Evolutionary conservation across 1,139 yeast genomes (phyloP).

Genomic region (Pneumocystis murina): DNA sequence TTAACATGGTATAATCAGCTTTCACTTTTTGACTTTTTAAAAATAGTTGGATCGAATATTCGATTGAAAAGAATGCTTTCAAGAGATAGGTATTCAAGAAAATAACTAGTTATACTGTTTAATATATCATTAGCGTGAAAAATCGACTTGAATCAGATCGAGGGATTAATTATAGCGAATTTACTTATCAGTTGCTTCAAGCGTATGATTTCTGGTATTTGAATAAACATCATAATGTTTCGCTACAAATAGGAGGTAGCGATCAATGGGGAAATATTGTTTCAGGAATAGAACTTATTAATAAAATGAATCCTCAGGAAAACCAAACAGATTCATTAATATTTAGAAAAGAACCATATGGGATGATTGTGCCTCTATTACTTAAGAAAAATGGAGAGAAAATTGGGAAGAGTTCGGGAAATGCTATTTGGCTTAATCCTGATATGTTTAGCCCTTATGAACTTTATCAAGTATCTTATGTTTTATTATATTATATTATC

Average conservation of each 20-base stretch:
- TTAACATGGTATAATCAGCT: constrained; percentile 75
- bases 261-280: constrained; percentile 98
- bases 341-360: constrained; percentile 33
- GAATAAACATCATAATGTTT: constrained; percentile 43
- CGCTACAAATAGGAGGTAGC: constrained; percentile 76
- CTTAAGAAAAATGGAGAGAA: constrained; percentile 85
- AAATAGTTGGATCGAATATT: constrained; percentile 62
- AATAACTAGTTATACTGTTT: background rate
- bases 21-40: constrained; percentile 60
- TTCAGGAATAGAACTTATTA: constrained; percentile 82
- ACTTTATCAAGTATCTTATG: constrained; percentile 44
- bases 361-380: constrained; percentile 77
- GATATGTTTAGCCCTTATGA: constrained; percentile 63
- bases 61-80: constrained; percentile 78
- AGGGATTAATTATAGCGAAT: constrained; percentile 88
- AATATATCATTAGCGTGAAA: constrained; percentile 36
- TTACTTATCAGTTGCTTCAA: constrained; percentile 80
- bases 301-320: constrained; percentile 34
- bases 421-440: constrained; percentile 77
- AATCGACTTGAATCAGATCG: constrained; percentile 46
- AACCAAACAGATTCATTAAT: constrained; percentile 3
- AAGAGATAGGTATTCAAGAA: constrained; percentile 39
- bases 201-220: constrained; percentile 89
- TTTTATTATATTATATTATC: background rate
- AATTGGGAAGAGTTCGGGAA: constrained; percentile 94